phyloP scores from a whole-genome alignment of 1,284 basidiomycete genomes.

The Cystobasidiaceae sp. region DNA sequence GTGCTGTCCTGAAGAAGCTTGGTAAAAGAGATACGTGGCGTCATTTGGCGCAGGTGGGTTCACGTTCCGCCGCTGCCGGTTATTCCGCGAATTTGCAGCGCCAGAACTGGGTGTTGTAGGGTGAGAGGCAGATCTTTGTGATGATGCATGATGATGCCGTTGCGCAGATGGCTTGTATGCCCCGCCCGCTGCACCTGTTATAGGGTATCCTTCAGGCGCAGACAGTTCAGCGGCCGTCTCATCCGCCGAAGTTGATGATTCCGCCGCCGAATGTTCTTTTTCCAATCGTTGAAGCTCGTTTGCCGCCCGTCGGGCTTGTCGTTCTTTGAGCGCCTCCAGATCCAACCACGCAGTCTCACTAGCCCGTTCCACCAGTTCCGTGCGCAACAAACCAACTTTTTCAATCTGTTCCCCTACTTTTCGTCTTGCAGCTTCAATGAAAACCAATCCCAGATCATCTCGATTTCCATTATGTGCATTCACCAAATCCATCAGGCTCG shows the following conservation, averaged over 20 bases:
- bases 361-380: conserved; percentile 48
- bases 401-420: conserved; percentile 71
- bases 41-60: conserved; percentile 62
- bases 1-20: conserved; percentile 83
- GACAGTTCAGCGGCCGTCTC: conserved; percentile 6
- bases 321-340: conserved; percentile 51
- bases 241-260: conserved; percentile 16
- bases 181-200: neutral
- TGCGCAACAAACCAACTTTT: conserved; percentile 68
- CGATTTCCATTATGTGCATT: conserved; percentile 52
- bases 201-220: conserved; percentile 3
- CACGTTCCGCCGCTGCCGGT: conserved; percentile 63
- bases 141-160: too few species aligned
- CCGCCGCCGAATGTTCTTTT: neutral
- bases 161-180: too few species aligned
- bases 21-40: conserved; percentile 78
- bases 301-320: conserved; percentile 27
- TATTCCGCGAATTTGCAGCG: conserved; percentile 44
- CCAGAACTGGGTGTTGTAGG: neutral
- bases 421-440: conserved; percentile 70
- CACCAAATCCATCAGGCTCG: conserved; percentile 60
- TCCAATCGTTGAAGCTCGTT: conserved; percentile 2
- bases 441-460: conserved; percentile 71
- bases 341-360: conserved; percentile 58
- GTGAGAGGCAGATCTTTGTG: too few species aligned